Conservation (phyloP, 2,329 filamentous ascomycete species). For the Colletotrichum liaoningense region DNA sequence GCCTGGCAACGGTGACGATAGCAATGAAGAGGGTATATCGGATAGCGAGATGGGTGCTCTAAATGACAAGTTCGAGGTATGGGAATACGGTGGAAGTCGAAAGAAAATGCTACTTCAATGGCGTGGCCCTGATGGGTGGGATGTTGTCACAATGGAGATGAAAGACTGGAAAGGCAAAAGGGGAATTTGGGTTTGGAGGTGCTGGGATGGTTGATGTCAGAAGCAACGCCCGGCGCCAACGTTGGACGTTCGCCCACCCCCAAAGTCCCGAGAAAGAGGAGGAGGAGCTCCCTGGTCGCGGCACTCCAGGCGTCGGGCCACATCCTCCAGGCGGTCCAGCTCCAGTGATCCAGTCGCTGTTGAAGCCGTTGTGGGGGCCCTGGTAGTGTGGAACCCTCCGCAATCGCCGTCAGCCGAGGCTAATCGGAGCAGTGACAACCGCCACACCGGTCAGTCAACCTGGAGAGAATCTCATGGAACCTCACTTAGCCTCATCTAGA, state of each 20-base stretch:
- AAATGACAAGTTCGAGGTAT: not conserved
- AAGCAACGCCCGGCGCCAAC: constrained; percentile 17
- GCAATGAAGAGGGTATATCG: not conserved
- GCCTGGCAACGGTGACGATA: constrained; percentile 24
- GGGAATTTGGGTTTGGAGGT: constrained; percentile 2
- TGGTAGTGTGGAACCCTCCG: constrained; percentile 25
- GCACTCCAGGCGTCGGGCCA: constrained; percentile 10
- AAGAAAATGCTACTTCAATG: not conserved
- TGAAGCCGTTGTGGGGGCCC: constrained; percentile 5
- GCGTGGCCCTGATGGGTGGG: not conserved
- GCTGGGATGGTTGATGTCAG: constrained; percentile 24
- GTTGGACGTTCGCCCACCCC: not conserved
- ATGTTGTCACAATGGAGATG: constrained; percentile 11
- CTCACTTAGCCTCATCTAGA: not conserved
- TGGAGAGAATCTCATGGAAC: constrained; percentile 26
- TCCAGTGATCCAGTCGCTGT: constrained; percentile 19
- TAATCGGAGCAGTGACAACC: constrained; percentile 19
- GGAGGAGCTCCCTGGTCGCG: constrained; percentile 19
- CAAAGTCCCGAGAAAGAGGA: not conserved
- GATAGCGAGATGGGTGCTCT: not conserved
- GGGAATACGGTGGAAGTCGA: not conserved
- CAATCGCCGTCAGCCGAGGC: constrained; percentile 30
- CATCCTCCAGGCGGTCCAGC: not conserved
- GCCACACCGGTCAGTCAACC: not conserved
- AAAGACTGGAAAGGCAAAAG: not conserved